phyloP scores from a whole-genome alignment of 176 grass and related monocot genomes.

The Carex myosuroides region DNA sequence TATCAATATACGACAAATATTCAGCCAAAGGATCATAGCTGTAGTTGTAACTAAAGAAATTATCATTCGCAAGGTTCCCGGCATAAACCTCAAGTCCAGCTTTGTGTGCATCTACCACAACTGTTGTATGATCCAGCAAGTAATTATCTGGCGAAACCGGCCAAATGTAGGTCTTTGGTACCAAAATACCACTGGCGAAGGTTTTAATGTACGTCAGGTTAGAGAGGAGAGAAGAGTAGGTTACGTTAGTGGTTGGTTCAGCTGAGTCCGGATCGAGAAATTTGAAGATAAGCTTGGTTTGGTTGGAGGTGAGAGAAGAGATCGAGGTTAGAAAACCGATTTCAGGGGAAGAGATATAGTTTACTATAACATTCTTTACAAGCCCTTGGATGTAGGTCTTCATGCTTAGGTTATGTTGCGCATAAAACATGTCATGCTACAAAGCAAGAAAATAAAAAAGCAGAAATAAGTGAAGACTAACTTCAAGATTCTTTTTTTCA shows the following conservation, averaged over 20 bases:
- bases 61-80: constrained; percentile 71
- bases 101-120: constrained; percentile 80
- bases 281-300: constrained; percentile 76
- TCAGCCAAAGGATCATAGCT: constrained; percentile 84
- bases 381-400: constrained; percentile 52
- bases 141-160: constrained; percentile 72
- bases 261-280: constrained; percentile 41
- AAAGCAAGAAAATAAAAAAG: constrained; percentile 11
- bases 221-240: constrained; percentile 61
- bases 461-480: not conserved
- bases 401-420: constrained; percentile 84
- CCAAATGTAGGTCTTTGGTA: constrained; percentile 84
- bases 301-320: constrained; percentile 30
- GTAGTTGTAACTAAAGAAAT: constrained; percentile 63
- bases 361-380: constrained; percentile 41
- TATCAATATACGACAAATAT: constrained; percentile 73
- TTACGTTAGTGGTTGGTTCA: constrained; percentile 59
- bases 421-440: constrained; percentile 87
- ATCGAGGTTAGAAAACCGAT: constrained; percentile 54
- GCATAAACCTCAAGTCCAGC: constrained; percentile 83
- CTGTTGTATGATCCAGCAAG: constrained; percentile 41
- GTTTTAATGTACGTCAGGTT: constrained; percentile 91
- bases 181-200: constrained; percentile 86
- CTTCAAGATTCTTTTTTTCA: not conserved
- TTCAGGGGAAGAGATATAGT: constrained; percentile 87